Evolutionary conservation across 768 basidiomycete genomes (phyloP), one percentile per base, ranked within the genome.

Genomic region (Boletus eberwhitei): DNA sequence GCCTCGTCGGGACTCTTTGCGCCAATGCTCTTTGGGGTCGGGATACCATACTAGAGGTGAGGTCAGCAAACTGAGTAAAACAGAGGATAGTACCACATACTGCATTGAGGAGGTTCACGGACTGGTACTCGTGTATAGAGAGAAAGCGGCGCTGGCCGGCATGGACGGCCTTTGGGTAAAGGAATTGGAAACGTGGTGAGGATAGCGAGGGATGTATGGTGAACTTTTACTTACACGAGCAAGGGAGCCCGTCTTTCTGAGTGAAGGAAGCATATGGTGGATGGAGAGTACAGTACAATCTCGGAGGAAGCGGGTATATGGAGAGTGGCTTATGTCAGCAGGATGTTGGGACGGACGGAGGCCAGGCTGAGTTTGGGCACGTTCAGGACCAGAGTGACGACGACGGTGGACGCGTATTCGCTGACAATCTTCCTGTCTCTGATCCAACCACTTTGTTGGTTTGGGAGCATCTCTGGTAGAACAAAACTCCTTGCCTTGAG

Each of bases 101-200:
- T 59, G 93, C 87, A 76, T 98, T 97, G 63, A 99, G 83, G 43
- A 99, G 79, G 60, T 87, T 86, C 73, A 98, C 89, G 41, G 94
- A 96, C 73, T 98, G 95, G 77, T 97, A 92, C 76, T 99, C 97
- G 75, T 99, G 97, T 65, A 99, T 94, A 24, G 93, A 96, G 65
- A 98, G 84, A 71, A 85, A 89, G 60, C 94, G 90, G 76, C 80
- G 90, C 82, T 95, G 93, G 69, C 86, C 82, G 65, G 84, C 83
- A 82, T 83, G 85, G 63, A 78, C 81, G 71, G 77, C 74, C 88
- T 90, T 54, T 42, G 26, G 43, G 37, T 8, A 24, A 36, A 38
- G 8, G 21, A 34, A 40, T 11, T 14, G 32, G 22, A n/a, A 38
- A 52, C 16, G 44, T 7, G 29, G 58, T 53, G 29, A 55, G 45